phyloP scores from a whole-genome alignment of 2,329 filamentous ascomycete genomes.

The Exophiala aquamarina region DNA sequence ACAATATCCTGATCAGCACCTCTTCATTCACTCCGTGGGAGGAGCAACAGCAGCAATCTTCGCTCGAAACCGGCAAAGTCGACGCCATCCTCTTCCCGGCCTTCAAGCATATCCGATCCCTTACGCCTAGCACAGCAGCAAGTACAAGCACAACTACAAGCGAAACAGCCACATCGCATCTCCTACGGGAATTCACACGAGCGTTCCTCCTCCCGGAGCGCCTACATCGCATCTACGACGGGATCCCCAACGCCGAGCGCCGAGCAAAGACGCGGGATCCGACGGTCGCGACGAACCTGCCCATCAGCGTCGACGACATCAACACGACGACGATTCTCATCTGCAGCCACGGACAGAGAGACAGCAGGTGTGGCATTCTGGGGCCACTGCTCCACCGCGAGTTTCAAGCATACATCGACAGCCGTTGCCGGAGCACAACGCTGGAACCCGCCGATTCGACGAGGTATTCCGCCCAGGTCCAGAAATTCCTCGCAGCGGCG shows the following conservation, averaged over 20 bases:
- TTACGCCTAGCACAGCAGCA: slow-evolving; percentile 45
- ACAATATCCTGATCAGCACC: slow-evolving; percentile 75
- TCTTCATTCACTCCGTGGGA: slow-evolving; percentile 59
- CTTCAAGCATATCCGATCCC: slow-evolving; percentile 73
- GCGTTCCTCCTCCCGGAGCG: slow-evolving; percentile 53
- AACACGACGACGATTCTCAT: slow-evolving; percentile 64
- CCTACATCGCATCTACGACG: slow-evolving; percentile 62
- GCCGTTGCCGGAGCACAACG: too few relatives aligned
- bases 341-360: slow-evolving; percentile 82
- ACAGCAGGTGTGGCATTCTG: slow-evolving; percentile 77
- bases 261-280: slow-evolving; percentile 50
- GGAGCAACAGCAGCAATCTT: slow-evolving; percentile 30
- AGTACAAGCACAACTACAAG: neutral
- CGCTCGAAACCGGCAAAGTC: slow-evolving; percentile 48
- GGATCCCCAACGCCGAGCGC: slow-evolving; percentile 55
- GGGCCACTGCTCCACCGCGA: slow-evolving; percentile 71
- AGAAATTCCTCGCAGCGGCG: too few relatives aligned
- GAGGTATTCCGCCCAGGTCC: too few relatives aligned
- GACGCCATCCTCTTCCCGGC: slow-evolving; percentile 72
- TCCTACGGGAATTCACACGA: slow-evolving; percentile 46
- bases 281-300: slow-evolving; percentile 58
- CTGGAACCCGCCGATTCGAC: too few relatives aligned
- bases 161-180: slow-evolving; percentile 9
- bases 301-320: slow-evolving; percentile 9
- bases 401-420: slow-evolving; percentile 53